Conservation (phyloP, 768 basidiomycete species). For the Crassisporium funariophilum region DNA sequence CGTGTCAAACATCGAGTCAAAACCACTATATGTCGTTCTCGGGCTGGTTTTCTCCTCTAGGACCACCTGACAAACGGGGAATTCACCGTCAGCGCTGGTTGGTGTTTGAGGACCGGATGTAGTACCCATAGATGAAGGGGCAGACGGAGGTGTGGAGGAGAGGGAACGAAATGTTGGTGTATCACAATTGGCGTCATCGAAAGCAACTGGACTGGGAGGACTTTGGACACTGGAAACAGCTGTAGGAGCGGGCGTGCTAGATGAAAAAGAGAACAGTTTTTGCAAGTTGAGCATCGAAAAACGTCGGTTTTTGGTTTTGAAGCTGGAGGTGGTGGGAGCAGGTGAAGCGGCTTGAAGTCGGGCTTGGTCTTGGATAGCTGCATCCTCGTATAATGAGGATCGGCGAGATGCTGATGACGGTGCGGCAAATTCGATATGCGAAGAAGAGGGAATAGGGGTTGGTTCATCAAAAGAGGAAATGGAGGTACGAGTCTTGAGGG, state of each 20-base stretch:
- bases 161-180: slow-evolving; percentile 23
- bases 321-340: slow-evolving; percentile 31
- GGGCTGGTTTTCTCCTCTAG: slow-evolving; percentile 11
- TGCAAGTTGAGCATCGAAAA: slow-evolving; percentile 42
- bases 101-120: slow-evolving; percentile 38
- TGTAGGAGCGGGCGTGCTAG: slow-evolving; percentile 13
- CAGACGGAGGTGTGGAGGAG: slow-evolving; percentile 26
- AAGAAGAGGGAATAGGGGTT: slow-evolving; percentile 22
- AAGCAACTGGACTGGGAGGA: slow-evolving; percentile 10
- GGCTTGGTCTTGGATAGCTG: slow-evolving; percentile 14
- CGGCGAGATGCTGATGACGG: slow-evolving; percentile 13
- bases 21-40: slow-evolving; percentile 16
- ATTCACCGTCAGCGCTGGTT: slow-evolving; percentile 28
- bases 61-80: slow-evolving; percentile 15
- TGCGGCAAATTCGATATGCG: slow-evolving; percentile 18
- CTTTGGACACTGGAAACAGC: too few species aligned
- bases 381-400: slow-evolving; percentile 17
- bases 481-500: slow-evolving; percentile 25
- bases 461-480: slow-evolving; percentile 32
- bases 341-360: slow-evolving; percentile 34
- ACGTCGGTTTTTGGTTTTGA: slow-evolving; percentile 31
- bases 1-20: slow-evolving; percentile 24
- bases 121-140: slow-evolving; percentile 18
- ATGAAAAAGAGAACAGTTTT: slow-evolving; percentile 40
- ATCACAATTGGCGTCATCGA: slow-evolving; percentile 21